Percentiles rank a stretch among this genome's conserved stretches.
phyloP scores from a whole-genome alignment of 305 asterid genomes.

The Solanum hybrid region DNA sequence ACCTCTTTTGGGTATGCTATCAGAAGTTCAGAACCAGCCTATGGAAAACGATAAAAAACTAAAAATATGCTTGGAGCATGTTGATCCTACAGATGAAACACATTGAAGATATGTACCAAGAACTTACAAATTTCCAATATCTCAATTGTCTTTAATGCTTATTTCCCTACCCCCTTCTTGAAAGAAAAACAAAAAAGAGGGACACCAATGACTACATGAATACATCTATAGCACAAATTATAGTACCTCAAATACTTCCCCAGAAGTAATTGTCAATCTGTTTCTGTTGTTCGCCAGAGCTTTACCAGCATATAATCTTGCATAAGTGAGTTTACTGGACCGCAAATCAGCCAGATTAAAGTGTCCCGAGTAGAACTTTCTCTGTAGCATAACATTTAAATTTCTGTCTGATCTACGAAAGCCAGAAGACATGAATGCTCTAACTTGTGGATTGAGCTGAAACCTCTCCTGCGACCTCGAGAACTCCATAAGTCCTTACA shows the following conservation, averaged over 20 bases:
- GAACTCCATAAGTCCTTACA: not conserved
- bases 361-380: not conserved
- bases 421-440: slow-evolving; percentile 1
- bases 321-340: slow-evolving; percentile 10
- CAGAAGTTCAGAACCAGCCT: not conserved
- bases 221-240: not conserved
- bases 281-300: not conserved
- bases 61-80: not conserved
- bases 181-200: not conserved
- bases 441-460: slow-evolving; percentile 3
- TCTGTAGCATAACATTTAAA: not conserved
- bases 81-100: not conserved
- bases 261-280: slow-evolving; percentile 4
- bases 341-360: slow-evolving; percentile 1
- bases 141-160: not conserved
- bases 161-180: not conserved
- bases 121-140: not conserved
- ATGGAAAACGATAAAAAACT: not conserved
- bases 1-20: not conserved
- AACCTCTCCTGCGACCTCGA: not conserved
- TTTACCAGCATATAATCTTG: slow-evolving; percentile 4
- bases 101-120: not conserved
- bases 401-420: not conserved
- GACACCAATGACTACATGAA: not conserved
- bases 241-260: not conserved